Evolutionary conservation across 164 flowering plant species (phyloP).

Genomic region (Tetracentron sinense): DNA sequence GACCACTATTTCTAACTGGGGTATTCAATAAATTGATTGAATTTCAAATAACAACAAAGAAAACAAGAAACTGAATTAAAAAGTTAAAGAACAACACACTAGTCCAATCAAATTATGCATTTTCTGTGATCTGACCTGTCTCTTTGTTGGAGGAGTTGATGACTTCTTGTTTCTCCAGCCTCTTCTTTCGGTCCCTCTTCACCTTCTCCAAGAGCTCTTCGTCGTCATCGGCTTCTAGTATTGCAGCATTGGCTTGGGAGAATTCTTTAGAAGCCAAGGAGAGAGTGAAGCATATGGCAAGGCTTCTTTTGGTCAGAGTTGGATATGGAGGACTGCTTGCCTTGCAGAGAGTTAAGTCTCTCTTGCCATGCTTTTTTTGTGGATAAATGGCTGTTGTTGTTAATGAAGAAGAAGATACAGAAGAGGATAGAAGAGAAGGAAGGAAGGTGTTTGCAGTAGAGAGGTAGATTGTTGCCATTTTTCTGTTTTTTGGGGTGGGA

Average conservation of each 20-base stretch:
- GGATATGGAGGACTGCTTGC: constrained; percentile 21
- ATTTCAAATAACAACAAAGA: neutral
- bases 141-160: constrained; percentile 55
- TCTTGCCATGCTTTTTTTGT: constrained; percentile 17
- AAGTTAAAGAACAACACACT: neutral
- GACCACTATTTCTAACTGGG: too few relatives aligned
- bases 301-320: constrained; percentile 42
- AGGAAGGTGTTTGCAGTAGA: constrained; percentile 41
- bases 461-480: constrained; percentile 48
- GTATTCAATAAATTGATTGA: neutral
- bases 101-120: neutral
- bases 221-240: constrained; percentile 82
- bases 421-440: constrained; percentile 19
- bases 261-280: constrained; percentile 23
- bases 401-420: constrained; percentile 27
- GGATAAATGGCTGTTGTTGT: constrained; percentile 11
- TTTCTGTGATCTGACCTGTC: constrained; percentile 37
- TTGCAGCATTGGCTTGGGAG: constrained; percentile 52
- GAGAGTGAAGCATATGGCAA: constrained; percentile 34
- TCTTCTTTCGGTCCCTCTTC: constrained; percentile 70
- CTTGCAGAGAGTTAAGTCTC: constrained; percentile 26
- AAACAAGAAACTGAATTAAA: neutral
- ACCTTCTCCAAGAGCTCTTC: constrained; percentile 72
- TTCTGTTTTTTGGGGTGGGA: constrained; percentile 26
- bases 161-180: constrained; percentile 65